Evolutionary conservation across 2,329 filamentous ascomycete species (phyloP).

Genomic region (Exophiala sideris): DNA sequence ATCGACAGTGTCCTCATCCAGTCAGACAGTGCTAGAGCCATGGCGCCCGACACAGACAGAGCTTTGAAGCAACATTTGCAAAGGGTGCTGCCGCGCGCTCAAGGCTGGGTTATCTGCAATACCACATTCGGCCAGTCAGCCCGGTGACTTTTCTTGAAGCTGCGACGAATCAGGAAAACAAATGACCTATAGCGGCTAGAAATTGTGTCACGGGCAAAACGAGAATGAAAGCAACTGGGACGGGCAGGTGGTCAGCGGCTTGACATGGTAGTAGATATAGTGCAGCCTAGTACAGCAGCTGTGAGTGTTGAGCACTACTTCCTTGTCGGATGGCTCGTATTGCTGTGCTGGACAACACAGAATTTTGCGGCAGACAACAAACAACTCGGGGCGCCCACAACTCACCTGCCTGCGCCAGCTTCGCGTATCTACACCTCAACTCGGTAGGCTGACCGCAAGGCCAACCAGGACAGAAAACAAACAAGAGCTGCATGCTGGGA

Average conservation of each 20-base stretch:
- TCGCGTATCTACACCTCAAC: conserved; percentile 10
- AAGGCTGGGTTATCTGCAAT: conserved; percentile 5
- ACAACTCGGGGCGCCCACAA: not conserved
- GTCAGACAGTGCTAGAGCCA: conserved; percentile 7
- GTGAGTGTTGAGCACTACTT: not conserved
- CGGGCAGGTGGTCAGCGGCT: conserved; percentile 26
- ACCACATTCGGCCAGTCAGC: conserved; percentile 13
- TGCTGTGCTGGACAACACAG: not conserved
- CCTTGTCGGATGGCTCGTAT: not conserved
- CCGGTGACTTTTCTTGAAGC: conserved; percentile 1
- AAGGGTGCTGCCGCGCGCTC: conserved; percentile 19
- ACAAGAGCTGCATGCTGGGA: not conserved
- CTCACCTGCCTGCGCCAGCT: not conserved
- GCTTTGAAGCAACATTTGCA: conserved; percentile 3
- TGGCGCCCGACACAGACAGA: conserved; percentile 11
- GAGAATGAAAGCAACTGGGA: conserved; percentile 5
- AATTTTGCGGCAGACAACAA: not conserved
- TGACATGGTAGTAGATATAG: conserved; percentile 21
- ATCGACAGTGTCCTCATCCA: not conserved
- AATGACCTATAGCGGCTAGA: conserved; percentile 7
- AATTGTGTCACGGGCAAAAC: conserved; percentile 12
- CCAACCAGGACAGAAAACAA: conserved; percentile 8
- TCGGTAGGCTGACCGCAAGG: conserved; percentile 11
- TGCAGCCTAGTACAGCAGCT: not conserved
- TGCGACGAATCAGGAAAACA: conserved; percentile 19